Evolutionary conservation across 345 rosid genomes (phyloP).

Genomic region (Toxicodendron radicans): DNA sequence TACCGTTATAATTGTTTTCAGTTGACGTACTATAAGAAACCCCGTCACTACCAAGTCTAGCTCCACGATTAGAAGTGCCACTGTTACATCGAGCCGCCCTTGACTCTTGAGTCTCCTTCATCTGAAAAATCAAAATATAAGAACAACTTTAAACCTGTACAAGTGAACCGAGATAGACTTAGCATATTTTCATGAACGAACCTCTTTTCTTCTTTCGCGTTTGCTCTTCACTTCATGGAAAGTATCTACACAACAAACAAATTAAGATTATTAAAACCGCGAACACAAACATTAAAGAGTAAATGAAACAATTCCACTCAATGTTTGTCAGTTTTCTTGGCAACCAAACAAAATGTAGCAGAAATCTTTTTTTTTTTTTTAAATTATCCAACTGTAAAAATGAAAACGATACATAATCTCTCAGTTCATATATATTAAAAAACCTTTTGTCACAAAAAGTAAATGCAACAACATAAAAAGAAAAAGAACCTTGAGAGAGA

Average conservation of each 20-base stretch:
- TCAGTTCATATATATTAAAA: neutral
- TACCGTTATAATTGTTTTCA: conserved; percentile 34
- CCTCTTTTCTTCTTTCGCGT: conserved; percentile 64
- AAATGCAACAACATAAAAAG: neutral
- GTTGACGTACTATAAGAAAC: neutral
- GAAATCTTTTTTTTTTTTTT: neutral
- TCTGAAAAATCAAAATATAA: conserved; percentile 19
- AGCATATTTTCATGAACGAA: conserved; percentile 10
- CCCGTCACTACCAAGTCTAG: conserved; percentile 25
- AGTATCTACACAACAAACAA: conserved; percentile 36
- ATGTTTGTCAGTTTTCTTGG: neutral
- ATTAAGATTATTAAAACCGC: neutral
- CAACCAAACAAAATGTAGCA: conserved; percentile 10
- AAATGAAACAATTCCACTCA: neutral
- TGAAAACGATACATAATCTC: neutral
- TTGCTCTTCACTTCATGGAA: conserved; percentile 69
- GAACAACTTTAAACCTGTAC: neutral
- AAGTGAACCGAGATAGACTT: neutral
- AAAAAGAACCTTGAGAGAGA: conserved; percentile 51
- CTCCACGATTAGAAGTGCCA: conserved; percentile 20
- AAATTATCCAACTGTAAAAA: neutral
- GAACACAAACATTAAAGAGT: neutral
- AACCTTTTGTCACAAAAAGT: neutral
- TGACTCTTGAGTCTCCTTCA: conserved; percentile 44
- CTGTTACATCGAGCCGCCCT: conserved; percentile 25